phyloP scores from a whole-genome alignment of 345 rosid genomes.

The Salix brachista region DNA sequence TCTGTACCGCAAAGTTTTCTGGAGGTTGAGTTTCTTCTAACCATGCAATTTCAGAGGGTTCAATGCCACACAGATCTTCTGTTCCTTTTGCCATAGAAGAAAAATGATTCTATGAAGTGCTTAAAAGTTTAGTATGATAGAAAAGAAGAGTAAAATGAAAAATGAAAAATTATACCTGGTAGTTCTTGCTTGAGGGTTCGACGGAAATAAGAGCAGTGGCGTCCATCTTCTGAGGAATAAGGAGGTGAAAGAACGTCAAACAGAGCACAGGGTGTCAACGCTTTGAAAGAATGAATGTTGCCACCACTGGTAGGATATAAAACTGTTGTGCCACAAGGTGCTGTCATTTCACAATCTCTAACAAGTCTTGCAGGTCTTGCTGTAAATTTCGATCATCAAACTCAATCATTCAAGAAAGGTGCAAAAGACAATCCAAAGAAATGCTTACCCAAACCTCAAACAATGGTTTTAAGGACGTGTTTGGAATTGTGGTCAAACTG shows the following conservation, averaged over 20 bases:
- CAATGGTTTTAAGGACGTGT: neutral
- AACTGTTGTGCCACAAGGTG: slow-evolving; percentile 56
- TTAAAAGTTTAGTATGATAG: neutral
- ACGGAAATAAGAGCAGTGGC: slow-evolving; percentile 67
- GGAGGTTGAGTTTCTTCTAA: slow-evolving; percentile 81
- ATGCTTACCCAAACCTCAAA: neutral
- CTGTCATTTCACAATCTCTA: slow-evolving; percentile 61
- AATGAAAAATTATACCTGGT: slow-evolving; percentile 39
- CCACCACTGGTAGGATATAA: slow-evolving; percentile 77
- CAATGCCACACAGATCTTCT: slow-evolving; percentile 51
- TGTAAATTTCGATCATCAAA: slow-evolving; percentile 24
- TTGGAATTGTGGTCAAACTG: neutral
- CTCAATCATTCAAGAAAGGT: neutral
- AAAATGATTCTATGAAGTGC: neutral
- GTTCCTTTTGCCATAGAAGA: slow-evolving; percentile 42
- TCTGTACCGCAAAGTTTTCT: slow-evolving; percentile 66
- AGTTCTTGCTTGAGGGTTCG: slow-evolving; percentile 46
- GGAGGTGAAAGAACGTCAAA: slow-evolving; percentile 75
- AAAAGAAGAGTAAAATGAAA: neutral
- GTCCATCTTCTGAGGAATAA: slow-evolving; percentile 52
- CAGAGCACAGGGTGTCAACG: slow-evolving; percentile 67
- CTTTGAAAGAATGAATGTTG: slow-evolving; percentile 80
- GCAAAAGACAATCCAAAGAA: neutral
- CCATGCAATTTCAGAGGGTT: slow-evolving; percentile 56
- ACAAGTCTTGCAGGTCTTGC: slow-evolving; percentile 79